Evolutionary conservation across 2,329 filamentous ascomycete species (phyloP).

Genomic region (Coniochaeta sp.): DNA sequence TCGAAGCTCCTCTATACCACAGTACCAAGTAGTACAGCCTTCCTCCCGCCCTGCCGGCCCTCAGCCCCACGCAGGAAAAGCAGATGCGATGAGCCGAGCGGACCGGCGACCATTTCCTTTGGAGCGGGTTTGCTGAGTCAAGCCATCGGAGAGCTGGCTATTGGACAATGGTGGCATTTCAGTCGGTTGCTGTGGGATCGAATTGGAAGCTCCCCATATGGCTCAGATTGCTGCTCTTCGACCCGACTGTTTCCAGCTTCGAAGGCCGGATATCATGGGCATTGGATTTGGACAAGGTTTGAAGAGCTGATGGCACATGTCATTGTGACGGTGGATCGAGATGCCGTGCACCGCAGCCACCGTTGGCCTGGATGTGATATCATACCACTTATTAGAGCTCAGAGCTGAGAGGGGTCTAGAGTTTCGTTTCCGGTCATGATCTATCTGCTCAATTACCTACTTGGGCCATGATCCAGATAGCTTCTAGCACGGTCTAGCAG

Average conservation of each 20-base stretch:
- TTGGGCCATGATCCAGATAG: background rate
- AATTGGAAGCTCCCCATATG: background rate
- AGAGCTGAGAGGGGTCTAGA: background rate
- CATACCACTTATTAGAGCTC: background rate
- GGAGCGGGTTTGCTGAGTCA: background rate
- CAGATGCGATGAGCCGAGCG: conserved; percentile 1
- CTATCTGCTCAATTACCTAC: too few species aligned
- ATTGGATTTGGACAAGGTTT: background rate
- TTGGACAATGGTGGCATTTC: background rate
- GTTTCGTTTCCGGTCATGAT: background rate
- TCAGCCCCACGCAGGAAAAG: conserved; percentile 2
- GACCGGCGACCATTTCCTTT: background rate
- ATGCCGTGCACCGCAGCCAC: background rate
- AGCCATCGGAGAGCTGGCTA: background rate
- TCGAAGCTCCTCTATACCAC: background rate
- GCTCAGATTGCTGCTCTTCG: background rate
- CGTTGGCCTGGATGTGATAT: background rate
- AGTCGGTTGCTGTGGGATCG: background rate
- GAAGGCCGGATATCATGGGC: background rate
- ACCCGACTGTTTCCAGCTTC: background rate
- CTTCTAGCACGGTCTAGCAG: background rate
- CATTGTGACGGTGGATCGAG: background rate
- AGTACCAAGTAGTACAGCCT: background rate
- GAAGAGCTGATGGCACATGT: background rate
- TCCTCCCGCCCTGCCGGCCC: background rate